Conservation (phyloP, 2,329 filamentous ascomycete species). For the Allantophomopsis lycopodina region DNA sequence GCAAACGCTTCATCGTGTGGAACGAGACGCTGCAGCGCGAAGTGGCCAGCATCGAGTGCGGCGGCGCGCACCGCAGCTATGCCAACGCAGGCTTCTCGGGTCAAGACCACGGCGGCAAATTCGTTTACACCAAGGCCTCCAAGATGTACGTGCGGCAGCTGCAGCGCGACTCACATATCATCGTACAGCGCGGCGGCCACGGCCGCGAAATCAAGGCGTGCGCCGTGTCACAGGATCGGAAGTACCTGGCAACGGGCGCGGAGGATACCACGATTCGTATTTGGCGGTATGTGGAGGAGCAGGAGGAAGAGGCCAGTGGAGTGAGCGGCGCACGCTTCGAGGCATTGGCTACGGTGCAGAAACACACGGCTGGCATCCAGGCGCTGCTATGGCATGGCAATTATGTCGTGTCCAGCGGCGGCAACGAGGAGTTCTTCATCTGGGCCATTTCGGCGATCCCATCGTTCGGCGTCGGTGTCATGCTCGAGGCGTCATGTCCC, state of each 20-base stretch:
- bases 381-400: slow-evolving; percentile 48
- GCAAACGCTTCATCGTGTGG: slow-evolving; percentile 69
- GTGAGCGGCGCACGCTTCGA: slow-evolving; percentile 4
- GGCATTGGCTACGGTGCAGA: slow-evolving; percentile 54
- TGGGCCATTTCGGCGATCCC: slow-evolving; percentile 51
- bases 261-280: slow-evolving; percentile 68
- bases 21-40: slow-evolving; percentile 61
- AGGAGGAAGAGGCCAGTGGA: too few relatives aligned
- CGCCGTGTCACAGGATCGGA: slow-evolving; percentile 25
- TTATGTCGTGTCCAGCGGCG: slow-evolving; percentile 75
- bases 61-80: slow-evolving; percentile 73
- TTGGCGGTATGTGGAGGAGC: slow-evolving; percentile 32
- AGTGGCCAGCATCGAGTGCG: slow-evolving; percentile 62
- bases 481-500: slow-evolving; percentile 40
- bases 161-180: slow-evolving; percentile 22
- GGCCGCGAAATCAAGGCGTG: slow-evolving; percentile 71
- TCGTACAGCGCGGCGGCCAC: slow-evolving; percentile 59
- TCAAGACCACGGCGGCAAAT: slow-evolving; percentile 26
- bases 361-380: slow-evolving; percentile 76
- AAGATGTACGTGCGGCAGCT: slow-evolving; percentile 29
- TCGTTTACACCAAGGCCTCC: slow-evolving; percentile 66
- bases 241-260: slow-evolving; percentile 50
- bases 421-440: slow-evolving; percentile 77
- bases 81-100: slow-evolving; percentile 26
- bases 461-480: slow-evolving; percentile 35